Base-by-base conservation (phyloP, 1,284 basidiomycete genomes). In the Fomitopsis schrenkii region DNA sequence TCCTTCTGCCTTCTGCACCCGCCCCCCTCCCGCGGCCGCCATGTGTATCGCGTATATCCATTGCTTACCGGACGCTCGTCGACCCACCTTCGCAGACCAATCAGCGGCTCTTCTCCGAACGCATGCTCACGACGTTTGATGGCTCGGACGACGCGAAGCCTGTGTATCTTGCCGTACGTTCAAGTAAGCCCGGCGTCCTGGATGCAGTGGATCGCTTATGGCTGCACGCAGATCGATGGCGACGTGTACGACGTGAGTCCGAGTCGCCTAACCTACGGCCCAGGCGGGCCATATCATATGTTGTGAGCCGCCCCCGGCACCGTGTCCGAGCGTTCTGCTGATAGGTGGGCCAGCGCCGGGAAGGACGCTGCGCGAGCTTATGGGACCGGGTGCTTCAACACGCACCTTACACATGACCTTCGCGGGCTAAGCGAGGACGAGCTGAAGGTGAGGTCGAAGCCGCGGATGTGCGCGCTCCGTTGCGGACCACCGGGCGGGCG, bases 201-300 rank as follows among this genome's bases (percentile, higher is more conserved):
- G 17, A 6, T 22, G 12, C 50, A 45, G 42, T 5, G 22, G 28
- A 54, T 62, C 58, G 41, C 57, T 55, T 41, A 38, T 38, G 22
- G 30, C 6, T 5, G 54, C 40, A 45, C 44, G 45, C 50, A 93
- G 91, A 91, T 98, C 70, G 91, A 95, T 71, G 93, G 94, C 19
- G 88, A 93, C 59, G 95, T 99, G 2, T 98, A 89, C 77, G 96
- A 99, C 71, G 97, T 99, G 46, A 86, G 87, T 40, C 76, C 78
- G 48, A 87, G 86, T 67, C 82, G 87, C 55, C 80, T 83, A 61
- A 87, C 93, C n/a, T 98, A 98, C 74, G 94, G 95, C 57, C 89
- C 89, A 57, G 95, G 94, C 22, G 95, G 93, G 36, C 86, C 91
- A 57, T 97, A 97, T 76, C 80, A 88, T 70, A 82, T 87, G 70